Base-by-base conservation (phyloP, 306 rosid species). In the Pachyrhizus erosus region DNA sequence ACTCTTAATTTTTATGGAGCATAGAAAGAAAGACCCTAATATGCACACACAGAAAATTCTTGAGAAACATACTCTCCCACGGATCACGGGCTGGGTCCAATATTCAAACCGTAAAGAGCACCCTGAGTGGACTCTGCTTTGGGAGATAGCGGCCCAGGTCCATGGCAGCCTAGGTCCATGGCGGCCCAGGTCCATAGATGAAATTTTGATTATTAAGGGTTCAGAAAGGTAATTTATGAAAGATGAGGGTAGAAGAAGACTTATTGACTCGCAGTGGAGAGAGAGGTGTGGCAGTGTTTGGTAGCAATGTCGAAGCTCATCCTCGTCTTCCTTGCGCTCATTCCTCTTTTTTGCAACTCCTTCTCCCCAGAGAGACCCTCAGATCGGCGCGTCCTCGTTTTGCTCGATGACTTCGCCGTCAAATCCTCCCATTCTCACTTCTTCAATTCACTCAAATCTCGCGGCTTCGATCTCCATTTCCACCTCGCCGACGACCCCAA, bases 401-500 rank as follows among this genome's bases (percentile, higher is more conserved):
- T 96, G 46, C 93, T 96, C 73, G 99, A 96, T 57, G 99, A 93
- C 81, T 85, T 96, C 61, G 91, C 98, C 51, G 7, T 93, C 89
- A 89, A 90, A 85, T 92, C 99, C 76, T 91, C 99, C 0, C 99
- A 96, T 82, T 96, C 99, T 0, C 49, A 91, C 76, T 96, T 67
- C 91, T 91, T 96, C 92, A 89, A 92, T 42, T 87, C 97, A 31
- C 92, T 93, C 43, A 92, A 88, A 55, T 96, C 98, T 67, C 97
- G 98, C 1, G 98, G 96, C 27, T 93, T 96, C 92, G 90, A 93
- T 76, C 97, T 96, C 84, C 91, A 92, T 26, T 92, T 96, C 91
- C 92, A 92, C 88, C 97, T 96, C 79, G 98, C 99, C 13, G 97
- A 92, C 9, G 97, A 96, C 52, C 98, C 97, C 74, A 90, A 92